These are phyloP conservation scores for Xylaria palmicola DNA, from an alignment of 495 filamentous ascomycete genomes.

Conservation along the genomic window DNA sequence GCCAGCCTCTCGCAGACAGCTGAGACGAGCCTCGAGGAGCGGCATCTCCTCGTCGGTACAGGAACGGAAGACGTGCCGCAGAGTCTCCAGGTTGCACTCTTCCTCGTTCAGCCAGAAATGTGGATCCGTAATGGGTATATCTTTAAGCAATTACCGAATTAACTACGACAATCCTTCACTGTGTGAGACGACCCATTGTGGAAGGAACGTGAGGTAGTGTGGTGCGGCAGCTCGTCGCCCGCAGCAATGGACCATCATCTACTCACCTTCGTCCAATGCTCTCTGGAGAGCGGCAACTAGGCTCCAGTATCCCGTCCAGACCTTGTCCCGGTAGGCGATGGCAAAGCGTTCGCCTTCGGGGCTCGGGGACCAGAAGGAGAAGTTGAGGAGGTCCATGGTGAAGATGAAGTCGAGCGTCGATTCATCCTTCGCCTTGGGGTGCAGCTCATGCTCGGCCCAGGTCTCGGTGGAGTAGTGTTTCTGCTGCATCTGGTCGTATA, in stretches of 20 bases:
- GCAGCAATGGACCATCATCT: not conserved
- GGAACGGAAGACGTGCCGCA: conserved; percentile 81
- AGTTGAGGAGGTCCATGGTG: conserved; percentile 94
- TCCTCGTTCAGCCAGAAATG: conserved; percentile 82
- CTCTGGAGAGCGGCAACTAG: conserved; percentile 82
- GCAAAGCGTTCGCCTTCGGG: conserved; percentile 65
- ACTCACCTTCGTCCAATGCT: conserved; percentile 82
- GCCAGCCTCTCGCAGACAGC: conserved; percentile 82
- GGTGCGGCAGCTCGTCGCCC: conserved; percentile 8
- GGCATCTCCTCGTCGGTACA: conserved; percentile 85
- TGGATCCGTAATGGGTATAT: conserved; percentile 84
- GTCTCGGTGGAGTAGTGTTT: conserved; percentile 78
- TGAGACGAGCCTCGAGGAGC: conserved; percentile 71
- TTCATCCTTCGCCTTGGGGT: conserved; percentile 77
- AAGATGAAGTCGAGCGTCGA: conserved; percentile 87
- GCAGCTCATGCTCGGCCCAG: conserved; percentile 89
- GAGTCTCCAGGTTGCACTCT: conserved; percentile 69
- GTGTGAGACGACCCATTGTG: not conserved
- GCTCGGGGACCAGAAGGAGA: conserved; percentile 87
- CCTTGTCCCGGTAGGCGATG: conserved; percentile 74
- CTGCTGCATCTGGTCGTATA: conserved; percentile 78
- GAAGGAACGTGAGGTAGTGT: conserved; percentile 15
- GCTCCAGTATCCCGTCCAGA: conserved; percentile 95
- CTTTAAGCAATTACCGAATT: conserved; percentile 41
- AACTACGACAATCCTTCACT: conserved; percentile 17